Evolutionary conservation across 2,329 filamentous ascomycete species (phyloP).

Genomic region (Dryadomyces sulphureus): DNA sequence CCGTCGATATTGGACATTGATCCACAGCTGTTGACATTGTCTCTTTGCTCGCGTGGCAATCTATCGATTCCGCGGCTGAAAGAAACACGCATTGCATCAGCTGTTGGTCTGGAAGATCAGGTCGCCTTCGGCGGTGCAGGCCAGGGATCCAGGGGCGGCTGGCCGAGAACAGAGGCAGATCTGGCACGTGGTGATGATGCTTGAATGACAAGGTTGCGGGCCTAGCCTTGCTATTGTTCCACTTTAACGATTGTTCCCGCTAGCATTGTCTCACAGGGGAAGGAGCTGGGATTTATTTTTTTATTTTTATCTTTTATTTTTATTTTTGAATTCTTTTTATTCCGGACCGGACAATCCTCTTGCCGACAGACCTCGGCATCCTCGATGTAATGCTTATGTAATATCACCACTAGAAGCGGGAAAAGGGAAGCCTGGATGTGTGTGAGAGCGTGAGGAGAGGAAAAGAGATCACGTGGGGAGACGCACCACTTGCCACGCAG

Average conservation of each 20-base stretch:
- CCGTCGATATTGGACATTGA: conserved; percentile 5
- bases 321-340: background rate
- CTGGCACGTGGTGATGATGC: background rate
- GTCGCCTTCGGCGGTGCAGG: too few relatives aligned
- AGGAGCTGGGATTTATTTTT: background rate
- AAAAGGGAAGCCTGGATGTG: conserved; percentile 20
- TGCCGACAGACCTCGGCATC: background rate
- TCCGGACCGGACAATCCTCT: background rate
- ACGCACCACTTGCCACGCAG: conserved; percentile 69
- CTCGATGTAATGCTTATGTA: background rate
- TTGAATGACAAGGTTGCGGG: background rate
- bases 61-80: background rate
- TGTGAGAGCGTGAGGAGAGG: background rate
- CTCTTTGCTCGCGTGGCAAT: conserved; percentile 2
- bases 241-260: conserved; percentile 6
- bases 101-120: too few relatives aligned
- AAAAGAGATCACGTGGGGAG: background rate
- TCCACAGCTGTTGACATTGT: conserved; percentile 12
- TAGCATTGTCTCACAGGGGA: background rate
- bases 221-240: conserved; percentile 8
- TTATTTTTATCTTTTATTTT: background rate
- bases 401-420: conserved; percentile 15
- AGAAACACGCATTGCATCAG: too few relatives aligned
- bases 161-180: background rate
- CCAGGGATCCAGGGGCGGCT: background rate